phyloP scores from a whole-genome alignment of 2,329 filamentous ascomycete species.

The Paecilomyces niveus region DNA sequence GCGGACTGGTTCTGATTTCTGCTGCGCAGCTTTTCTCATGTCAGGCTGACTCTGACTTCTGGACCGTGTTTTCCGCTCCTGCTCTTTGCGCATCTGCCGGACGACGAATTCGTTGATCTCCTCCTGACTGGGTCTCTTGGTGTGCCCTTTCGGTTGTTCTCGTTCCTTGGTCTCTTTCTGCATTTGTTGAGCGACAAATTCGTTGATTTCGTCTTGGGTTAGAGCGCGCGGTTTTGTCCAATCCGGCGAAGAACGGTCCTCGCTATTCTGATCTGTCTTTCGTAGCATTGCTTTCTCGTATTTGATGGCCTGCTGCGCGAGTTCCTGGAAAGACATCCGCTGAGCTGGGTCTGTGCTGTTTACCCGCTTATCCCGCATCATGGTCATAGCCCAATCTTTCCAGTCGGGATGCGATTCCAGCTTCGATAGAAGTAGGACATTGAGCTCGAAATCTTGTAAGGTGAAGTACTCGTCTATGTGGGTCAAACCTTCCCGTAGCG shows the following conservation, averaged over 20 bases:
- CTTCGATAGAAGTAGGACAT: slow-evolving; percentile 18
- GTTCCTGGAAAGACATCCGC: slow-evolving; percentile 15
- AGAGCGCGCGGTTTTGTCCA: slow-evolving; percentile 4
- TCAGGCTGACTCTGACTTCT: slow-evolving; percentile 16
- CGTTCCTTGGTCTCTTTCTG: slow-evolving; percentile 5
- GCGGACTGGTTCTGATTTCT: slow-evolving; percentile 1
- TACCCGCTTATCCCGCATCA: slow-evolving; percentile 18
- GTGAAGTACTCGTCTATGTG: slow-evolving; percentile 17
- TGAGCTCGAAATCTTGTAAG: slow-evolving; percentile 19
- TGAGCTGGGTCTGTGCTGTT: slow-evolving; percentile 11
- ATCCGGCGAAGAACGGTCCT: neutral
- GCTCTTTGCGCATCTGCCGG: slow-evolving; percentile 18
- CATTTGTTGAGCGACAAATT: slow-evolving; percentile 20
- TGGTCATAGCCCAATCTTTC: slow-evolving; percentile 16
- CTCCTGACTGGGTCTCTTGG: slow-evolving; percentile 20
- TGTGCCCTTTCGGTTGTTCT: slow-evolving; percentile 9
- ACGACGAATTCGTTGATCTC: slow-evolving; percentile 23
- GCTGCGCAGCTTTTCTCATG: slow-evolving; percentile 4
- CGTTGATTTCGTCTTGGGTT: slow-evolving; percentile 21
- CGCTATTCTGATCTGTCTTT: neutral
- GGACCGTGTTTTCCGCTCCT: slow-evolving; percentile 12
- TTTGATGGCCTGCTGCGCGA: slow-evolving; percentile 14
- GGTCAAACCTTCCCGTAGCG: slow-evolving; percentile 18
- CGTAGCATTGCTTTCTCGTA: slow-evolving; percentile 10
- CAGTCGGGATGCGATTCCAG: slow-evolving; percentile 17